phyloP scores from a whole-genome alignment of 1,284 basidiomycete genomes.

The Melampsora larici-populina region DNA sequence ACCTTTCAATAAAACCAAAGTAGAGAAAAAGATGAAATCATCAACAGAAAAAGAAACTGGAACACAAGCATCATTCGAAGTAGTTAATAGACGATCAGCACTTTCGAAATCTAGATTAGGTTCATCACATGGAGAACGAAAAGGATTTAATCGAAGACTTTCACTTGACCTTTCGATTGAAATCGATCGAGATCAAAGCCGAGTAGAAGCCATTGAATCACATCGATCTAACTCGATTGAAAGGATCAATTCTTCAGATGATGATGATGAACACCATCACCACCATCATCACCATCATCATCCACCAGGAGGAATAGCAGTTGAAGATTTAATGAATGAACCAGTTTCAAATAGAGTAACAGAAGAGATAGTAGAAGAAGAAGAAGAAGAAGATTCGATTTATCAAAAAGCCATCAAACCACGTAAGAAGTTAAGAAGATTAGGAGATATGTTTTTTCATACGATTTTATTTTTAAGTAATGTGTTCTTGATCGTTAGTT shows the following conservation, averaged over 20 bases:
- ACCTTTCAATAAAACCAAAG: background rate
- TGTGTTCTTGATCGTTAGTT: slow-evolving; percentile 17
- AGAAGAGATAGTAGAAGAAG: slow-evolving; percentile 16
- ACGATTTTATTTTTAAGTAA: slow-evolving; percentile 6
- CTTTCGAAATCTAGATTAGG: background rate
- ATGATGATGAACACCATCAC: too few relatives aligned
- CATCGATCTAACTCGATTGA: background rate
- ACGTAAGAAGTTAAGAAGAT: slow-evolving; percentile 9
- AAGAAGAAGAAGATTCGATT: slow-evolving; percentile 22
- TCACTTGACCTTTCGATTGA: slow-evolving; percentile 3
- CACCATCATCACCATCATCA: background rate
- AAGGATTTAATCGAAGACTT: background rate
- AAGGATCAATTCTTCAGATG: background rate
- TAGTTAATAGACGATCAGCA: slow-evolving; percentile 8
- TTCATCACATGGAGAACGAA: background rate
- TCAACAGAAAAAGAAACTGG: background rate
- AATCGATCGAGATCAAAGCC: background rate
- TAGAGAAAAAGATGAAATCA: background rate
- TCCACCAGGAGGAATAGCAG: background rate
- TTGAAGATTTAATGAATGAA: background rate
- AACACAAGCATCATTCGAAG: slow-evolving; percentile 8
- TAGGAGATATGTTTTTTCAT: slow-evolving; percentile 20
- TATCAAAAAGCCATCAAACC: slow-evolving; percentile 4
- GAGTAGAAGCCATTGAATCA: background rate
- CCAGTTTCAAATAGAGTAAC: background rate